Evolutionary conservation across 1,139 yeast genomes (phyloP).

Genomic region (Suhomyces panamericanus): DNA sequence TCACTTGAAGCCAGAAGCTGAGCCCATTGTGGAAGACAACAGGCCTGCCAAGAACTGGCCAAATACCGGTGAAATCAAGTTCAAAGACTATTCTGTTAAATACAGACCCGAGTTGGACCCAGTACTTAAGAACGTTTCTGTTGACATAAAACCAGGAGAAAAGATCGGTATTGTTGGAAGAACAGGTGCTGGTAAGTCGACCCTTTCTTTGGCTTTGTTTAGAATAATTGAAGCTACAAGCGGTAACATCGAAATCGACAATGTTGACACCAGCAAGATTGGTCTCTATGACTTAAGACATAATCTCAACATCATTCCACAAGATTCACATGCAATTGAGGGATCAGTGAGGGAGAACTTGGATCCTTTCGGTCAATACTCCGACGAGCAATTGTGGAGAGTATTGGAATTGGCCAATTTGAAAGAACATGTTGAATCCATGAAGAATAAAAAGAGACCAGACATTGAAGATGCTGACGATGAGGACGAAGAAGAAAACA

Average conservation of each 20-base stretch:
- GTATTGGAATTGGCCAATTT: constrained; percentile 32
- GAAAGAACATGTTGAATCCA: constrained; percentile 24
- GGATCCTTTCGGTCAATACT: constrained; percentile 28
- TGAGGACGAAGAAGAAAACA: constrained; percentile 14
- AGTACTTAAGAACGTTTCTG: constrained; percentile 25
- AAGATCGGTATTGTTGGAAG: constrained; percentile 35
- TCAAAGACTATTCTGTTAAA: constrained; percentile 26
- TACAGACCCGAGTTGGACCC: constrained; percentile 31
- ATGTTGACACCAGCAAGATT: constrained; percentile 24
- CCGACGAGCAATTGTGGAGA: constrained; percentile 30
- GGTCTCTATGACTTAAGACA: constrained; percentile 32
- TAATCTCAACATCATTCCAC: constrained; percentile 33
- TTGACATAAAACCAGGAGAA: constrained; percentile 26
- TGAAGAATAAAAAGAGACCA: constrained; percentile 23
- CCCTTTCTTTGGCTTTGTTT: constrained; percentile 32
- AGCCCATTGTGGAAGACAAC: constrained; percentile 22
- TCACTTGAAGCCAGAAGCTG: constrained; percentile 28
- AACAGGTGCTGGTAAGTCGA: constrained; percentile 36
- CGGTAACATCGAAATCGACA: constrained; percentile 31
- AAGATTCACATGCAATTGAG: constrained; percentile 32
- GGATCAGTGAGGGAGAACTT: constrained; percentile 32
- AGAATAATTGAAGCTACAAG: constrained; percentile 30
- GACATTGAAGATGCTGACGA: constrained; percentile 19
- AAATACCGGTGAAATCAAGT: constrained; percentile 23
- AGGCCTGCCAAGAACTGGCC: constrained; percentile 30